Percentiles rank a stretch among this genome's conserved stretches.
These are phyloP conservation scores for Debaryomyces prosopidis DNA, from an alignment of 805 yeast genomes.

Conservation along the genomic window DNA sequence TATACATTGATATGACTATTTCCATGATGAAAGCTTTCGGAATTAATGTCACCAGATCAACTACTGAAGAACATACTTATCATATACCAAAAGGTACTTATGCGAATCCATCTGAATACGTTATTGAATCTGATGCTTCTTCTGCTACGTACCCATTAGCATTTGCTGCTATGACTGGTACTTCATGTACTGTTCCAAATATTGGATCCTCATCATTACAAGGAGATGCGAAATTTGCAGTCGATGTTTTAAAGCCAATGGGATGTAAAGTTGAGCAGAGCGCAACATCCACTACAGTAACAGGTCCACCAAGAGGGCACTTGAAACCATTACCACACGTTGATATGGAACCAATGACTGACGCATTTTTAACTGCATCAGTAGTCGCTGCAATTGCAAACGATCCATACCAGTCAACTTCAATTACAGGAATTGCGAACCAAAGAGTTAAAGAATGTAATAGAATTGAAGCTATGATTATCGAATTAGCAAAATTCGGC, in stretches of 20 bases:
- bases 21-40: conserved; percentile 94
- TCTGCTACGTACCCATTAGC: conserved; percentile 98
- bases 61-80: conserved; percentile 78
- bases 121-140: conserved; percentile 94
- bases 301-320: conserved; percentile 75
- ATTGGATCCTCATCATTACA: conserved; percentile 90
- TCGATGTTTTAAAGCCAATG: conserved; percentile 90
- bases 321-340: conserved; percentile 71
- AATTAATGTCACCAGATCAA: conserved; percentile 66
- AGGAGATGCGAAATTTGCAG: conserved; percentile 96
- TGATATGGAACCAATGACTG: conserved; percentile 99
- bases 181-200: conserved; percentile 89
- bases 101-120: conserved; percentile 78
- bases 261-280: conserved; percentile 89
- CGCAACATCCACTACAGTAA: conserved; percentile 83
- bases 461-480: conserved; percentile 92
- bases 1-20: conserved; percentile 96
- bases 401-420: conserved; percentile 53
- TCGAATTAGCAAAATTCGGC: conserved; percentile 86
- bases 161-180: conserved; percentile 93
- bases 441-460: conserved; percentile 98
- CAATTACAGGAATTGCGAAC: conserved; percentile 93
- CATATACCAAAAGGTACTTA: conserved; percentile 86
- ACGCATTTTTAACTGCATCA: conserved; percentile 94
- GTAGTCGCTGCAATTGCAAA: conserved; percentile 93